A percentile compares a stretch with the other conserved stretches of the same genome.
Evolutionary conservation across 768 basidiomycete species (phyloP).

Genomic region (Lepiota brunneoincarnata): DNA sequence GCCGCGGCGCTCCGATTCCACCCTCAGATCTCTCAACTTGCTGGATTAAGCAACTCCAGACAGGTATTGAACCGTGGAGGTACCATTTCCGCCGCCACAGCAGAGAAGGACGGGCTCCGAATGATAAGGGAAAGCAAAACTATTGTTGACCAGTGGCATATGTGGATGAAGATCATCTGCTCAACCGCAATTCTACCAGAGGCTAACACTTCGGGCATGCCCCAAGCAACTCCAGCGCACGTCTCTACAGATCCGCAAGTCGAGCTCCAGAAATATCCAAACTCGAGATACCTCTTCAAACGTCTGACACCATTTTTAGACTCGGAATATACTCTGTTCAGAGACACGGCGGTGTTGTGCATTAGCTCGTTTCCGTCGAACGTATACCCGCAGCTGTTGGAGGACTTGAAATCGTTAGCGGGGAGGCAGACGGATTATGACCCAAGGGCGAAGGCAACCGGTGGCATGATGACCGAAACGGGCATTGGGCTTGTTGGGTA

Average conservation of each 20-base stretch:
- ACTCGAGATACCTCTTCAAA: conserved; percentile 79
- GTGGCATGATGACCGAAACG: conserved; percentile 17
- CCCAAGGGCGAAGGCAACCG: conserved; percentile 38
- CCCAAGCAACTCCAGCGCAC: conserved; percentile 21
- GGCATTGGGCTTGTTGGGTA: conserved; percentile 25
- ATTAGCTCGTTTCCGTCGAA: conserved; percentile 82
- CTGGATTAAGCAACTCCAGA: conserved; percentile 56
- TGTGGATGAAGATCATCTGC: conserved; percentile 84
- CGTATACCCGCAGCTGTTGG: conserved; percentile 77
- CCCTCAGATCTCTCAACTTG: conserved; percentile 66
- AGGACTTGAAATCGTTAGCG: conserved; percentile 78
- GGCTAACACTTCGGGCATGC: conserved; percentile 62
- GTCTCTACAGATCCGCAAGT: conserved; percentile 52
- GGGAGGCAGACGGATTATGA: conserved; percentile 86
- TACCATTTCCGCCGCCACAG: conserved; percentile 39
- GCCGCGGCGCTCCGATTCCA: conserved; percentile 72
- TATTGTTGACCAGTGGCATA: conserved; percentile 74
- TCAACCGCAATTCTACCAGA: conserved; percentile 74
- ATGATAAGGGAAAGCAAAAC: conserved; percentile 54
- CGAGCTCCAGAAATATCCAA: conserved; percentile 79
- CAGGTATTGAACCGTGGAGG: conserved; percentile 33
- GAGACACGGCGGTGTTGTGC: conserved; percentile 83
- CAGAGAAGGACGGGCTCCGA: conserved; percentile 53
- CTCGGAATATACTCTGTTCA: conserved; percentile 79
- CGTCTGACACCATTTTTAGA: conserved; percentile 86